These are phyloP conservation scores for Epichloe festucae DNA, from an alignment of 2,329 filamentous ascomycete species.

Conservation along the genomic window DNA sequence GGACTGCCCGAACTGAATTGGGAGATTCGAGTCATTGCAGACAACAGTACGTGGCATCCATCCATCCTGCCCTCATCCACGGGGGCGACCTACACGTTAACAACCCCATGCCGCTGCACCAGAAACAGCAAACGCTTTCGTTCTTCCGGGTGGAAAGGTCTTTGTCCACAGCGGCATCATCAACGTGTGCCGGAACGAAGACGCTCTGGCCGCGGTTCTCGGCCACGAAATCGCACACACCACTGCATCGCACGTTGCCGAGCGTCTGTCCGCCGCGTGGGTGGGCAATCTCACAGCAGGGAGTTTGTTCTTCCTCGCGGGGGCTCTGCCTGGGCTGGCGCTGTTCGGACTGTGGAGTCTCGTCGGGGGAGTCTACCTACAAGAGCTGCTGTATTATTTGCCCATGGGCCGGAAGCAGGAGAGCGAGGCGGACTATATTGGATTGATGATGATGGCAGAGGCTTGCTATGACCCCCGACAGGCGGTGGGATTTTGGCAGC, in stretches of 20 bases:
- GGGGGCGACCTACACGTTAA: neutral
- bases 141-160: conserved; percentile 66
- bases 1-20: conserved; percentile 47
- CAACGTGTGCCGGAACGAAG: conserved; percentile 50
- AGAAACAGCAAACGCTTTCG: conserved; percentile 58
- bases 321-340: conserved; percentile 26
- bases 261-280: conserved; percentile 43
- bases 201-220: conserved; percentile 60
- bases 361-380: conserved; percentile 30
- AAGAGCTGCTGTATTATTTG: conserved; percentile 51
- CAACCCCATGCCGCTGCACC: neutral
- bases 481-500: conserved; percentile 52
- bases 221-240: conserved; percentile 74
- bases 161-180: conserved; percentile 68
- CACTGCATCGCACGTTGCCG: conserved; percentile 53
- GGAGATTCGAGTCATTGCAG: conserved; percentile 67
- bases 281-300: conserved; percentile 39
- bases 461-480: conserved; percentile 61
- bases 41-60: conserved; percentile 26
- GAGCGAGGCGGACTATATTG: conserved; percentile 69
- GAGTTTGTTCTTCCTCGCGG: conserved; percentile 35
- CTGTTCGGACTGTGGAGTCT: conserved; percentile 28
- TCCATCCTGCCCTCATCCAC: no score
- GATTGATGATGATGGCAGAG: conserved; percentile 71
- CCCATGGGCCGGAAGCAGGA: conserved; percentile 62